A percentile compares a stretch with the other conserved stretches of the same genome.
phyloP scores from a whole-genome alignment of 306 rosid genomes.

The Prunus dulcis region DNA sequence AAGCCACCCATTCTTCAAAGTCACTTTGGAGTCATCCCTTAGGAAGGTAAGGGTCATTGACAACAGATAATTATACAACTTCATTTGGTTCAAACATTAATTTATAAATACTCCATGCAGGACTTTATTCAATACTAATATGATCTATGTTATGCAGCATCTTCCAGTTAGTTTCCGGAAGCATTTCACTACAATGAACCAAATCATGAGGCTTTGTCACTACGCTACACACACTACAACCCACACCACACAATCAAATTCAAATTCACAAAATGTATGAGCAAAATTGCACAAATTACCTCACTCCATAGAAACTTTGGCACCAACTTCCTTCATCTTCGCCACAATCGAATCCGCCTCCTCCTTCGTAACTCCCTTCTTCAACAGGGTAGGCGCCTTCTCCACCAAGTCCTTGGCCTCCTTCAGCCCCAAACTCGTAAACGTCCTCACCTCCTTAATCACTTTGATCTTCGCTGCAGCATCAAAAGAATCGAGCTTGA shows the following conservation, averaged over 20 bases:
- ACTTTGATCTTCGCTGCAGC: slow-evolving; percentile 79
- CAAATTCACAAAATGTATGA: not conserved
- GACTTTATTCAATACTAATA: no score
- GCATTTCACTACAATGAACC: no score
- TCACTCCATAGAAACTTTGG: slow-evolving; percentile 83
- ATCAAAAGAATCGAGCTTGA: slow-evolving; percentile 84
- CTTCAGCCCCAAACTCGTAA: slow-evolving; percentile 90
- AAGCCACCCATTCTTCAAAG: slow-evolving; percentile 4
- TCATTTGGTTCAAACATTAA: not conserved
- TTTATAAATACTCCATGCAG: no score
- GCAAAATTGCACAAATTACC: slow-evolving; percentile 34
- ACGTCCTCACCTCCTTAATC: slow-evolving; percentile 84
- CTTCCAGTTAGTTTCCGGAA: no score
- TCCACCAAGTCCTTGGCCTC: slow-evolving; percentile 97
- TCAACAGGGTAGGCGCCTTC: slow-evolving; percentile 79
- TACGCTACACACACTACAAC: not conserved
- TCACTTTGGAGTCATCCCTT: not conserved
- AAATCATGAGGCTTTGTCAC: not conserved
- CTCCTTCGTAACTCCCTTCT: slow-evolving; percentile 87
- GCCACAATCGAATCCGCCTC: slow-evolving; percentile 77
- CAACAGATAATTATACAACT: not conserved
- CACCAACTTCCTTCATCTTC: slow-evolving; percentile 88
- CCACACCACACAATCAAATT: not conserved
- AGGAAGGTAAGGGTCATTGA: not conserved
- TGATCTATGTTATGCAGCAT: no score